These are phyloP conservation scores for Beauveria scarabaeidicola DNA, from an alignment of 2,329 filamentous ascomycete genomes.

Conservation along the genomic window DNA sequence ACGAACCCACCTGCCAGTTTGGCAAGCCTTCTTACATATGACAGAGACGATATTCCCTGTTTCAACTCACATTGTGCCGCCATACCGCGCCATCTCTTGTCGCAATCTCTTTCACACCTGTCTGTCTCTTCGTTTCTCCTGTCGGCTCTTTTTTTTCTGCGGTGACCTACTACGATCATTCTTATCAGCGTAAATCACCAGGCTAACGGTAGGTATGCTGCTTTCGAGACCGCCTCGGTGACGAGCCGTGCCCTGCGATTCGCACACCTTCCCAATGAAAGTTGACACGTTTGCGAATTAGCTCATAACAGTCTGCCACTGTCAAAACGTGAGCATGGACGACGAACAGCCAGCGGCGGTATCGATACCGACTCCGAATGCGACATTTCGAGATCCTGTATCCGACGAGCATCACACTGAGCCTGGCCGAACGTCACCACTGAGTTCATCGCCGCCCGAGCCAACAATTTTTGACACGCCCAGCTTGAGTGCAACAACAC, in stretches of 20 bases:
- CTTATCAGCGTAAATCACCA: not conserved
- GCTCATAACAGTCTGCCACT: not conserved
- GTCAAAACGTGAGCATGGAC: conserved; percentile 18
- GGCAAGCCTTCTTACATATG: not conserved
- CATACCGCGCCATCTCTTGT: not conserved
- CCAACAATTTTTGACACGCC: conserved; percentile 40
- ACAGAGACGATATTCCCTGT: not conserved
- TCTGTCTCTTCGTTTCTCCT: not conserved
- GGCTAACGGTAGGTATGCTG: not conserved
- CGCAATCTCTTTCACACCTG: not conserved
- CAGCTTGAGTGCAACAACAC: conserved; percentile 36
- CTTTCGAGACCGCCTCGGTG: not conserved
- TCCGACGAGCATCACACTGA: conserved; percentile 33
- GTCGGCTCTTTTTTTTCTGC: too few species aligned
- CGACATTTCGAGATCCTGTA: conserved; percentile 29
- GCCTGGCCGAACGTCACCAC: conserved; percentile 32
- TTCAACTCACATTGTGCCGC: not conserved
- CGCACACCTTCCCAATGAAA: not conserved
- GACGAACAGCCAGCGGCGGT: conserved; percentile 9
- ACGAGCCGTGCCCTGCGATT: not conserved
- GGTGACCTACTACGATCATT: not conserved
- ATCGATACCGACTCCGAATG: conserved; percentile 21
- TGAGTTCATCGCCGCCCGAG: conserved; percentile 35
- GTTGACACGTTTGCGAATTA: not conserved
- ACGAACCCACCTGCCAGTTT: not conserved